Evolutionary conservation across 1,284 basidiomycete genomes (phyloP), one percentile per base, ranked within the genome.

Genomic region (Ustilago curta): DNA sequence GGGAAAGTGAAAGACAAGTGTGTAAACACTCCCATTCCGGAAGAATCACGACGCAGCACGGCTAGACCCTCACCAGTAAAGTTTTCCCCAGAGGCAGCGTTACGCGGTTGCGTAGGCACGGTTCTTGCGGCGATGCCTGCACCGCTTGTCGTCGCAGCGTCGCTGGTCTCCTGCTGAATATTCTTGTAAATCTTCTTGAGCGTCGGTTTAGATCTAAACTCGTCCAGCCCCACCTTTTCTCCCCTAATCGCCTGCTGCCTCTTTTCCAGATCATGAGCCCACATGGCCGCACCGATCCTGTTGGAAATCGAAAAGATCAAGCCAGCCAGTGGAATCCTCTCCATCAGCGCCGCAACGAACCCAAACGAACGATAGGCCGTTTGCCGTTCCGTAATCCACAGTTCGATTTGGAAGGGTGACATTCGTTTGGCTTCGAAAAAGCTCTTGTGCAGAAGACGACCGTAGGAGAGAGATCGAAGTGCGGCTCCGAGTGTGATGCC

Each of bases 1-100:
- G 95, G 95, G 84, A 97, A 98, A 3, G 90, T 88, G 47, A 91
- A 93, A 18, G 90, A 90, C 16, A 95, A 87, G 72, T 92, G 89
- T 2, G 91, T 89, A 85, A 97, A 93, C 66, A 70, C 54, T 4
- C 61, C 70, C 19, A 44, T 14, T n/a, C n/a, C 40, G 18, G n/a
- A 7, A 3, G 1, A 6, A n/a, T 25, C 21, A 39, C 27, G 21
- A 31, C 74, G 58, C 0, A 76, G 32, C 16, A 76, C 62, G 12
- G 74, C 74, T 11, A 72, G 50, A 42, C 74, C 74, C 59, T 76
- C 70, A 72, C 65, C 74, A 32, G 51, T 64, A 31, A 72, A 76
- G 4, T 63, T 50, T 0, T 19, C 39, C 1, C 29, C 35, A 8
- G 16, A 23, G n/a, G 29, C 53, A 4, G 25, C 40, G 16, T 8